Evolutionary conservation across 2,329 filamentous ascomycete species (phyloP).

Genomic region (Chrysoporthe deuterocubensis): DNA sequence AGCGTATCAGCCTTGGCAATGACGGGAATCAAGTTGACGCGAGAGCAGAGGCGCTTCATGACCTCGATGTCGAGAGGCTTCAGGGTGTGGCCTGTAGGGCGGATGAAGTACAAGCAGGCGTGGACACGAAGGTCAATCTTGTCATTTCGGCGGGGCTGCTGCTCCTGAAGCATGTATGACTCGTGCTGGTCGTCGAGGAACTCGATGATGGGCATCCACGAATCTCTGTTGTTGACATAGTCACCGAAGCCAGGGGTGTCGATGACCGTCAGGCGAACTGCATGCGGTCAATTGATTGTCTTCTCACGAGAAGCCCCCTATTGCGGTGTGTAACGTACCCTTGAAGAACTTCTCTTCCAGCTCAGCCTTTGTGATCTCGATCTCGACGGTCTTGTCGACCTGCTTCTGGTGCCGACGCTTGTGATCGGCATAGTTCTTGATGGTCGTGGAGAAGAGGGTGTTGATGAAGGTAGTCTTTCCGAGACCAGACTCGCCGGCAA

Average conservation of each 20-base stretch:
- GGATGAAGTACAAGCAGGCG: constrained; percentile 98
- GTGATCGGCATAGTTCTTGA: constrained; percentile 99
- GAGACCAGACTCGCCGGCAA: constrained; percentile 96
- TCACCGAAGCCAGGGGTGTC: constrained; percentile 99
- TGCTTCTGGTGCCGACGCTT: constrained; percentile 99
- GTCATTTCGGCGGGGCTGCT: constrained; percentile 95
- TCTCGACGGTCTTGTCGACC: constrained; percentile 99
- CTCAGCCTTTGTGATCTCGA: constrained; percentile 99
- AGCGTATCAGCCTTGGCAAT: constrained; percentile 98
- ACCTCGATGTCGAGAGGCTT: constrained; percentile 99
- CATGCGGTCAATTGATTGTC: constrained; percentile 31
- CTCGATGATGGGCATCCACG: constrained; percentile 99
- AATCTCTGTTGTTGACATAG: constrained; percentile 99
- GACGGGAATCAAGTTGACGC: constrained; percentile 97
- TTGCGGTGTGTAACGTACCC: constrained; percentile 60
- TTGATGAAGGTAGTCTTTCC: constrained; percentile 99
- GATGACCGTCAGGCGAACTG: constrained; percentile 97
- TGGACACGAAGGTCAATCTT: constrained; percentile 99
- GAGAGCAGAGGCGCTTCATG: constrained; percentile 98
- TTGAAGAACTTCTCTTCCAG: constrained; percentile 99
- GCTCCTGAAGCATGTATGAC: constrained; percentile 99
- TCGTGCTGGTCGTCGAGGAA: constrained; percentile 99
- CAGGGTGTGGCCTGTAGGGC: constrained; percentile 95
- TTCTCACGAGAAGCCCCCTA: background rate
- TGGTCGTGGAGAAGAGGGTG: constrained; percentile 99